Percentiles rank a stretch among this genome's conserved stretches.
Evolutionary conservation across 768 basidiomycete species (phyloP).

Genomic region (Lyophyllum atratum): DNA sequence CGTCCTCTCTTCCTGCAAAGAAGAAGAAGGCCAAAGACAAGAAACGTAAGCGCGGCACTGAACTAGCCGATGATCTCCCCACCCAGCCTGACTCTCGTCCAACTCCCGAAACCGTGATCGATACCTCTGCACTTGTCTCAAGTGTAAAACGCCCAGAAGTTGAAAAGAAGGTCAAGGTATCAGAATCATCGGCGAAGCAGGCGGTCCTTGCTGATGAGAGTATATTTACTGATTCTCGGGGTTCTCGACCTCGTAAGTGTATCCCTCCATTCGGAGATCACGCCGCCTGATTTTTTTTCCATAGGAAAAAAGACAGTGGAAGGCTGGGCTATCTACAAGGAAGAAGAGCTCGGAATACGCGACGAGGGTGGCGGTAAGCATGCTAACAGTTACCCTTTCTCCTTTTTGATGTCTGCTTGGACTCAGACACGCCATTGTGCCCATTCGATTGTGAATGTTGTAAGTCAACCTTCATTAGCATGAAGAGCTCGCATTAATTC

Average conservation of each 20-base stretch:
- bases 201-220: slow-evolving; percentile 39
- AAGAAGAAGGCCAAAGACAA: slow-evolving; percentile 49
- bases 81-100: slow-evolving; percentile 36
- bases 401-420: slow-evolving; percentile 24
- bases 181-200: slow-evolving; percentile 23
- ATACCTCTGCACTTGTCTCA: slow-evolving; percentile 49
- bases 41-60: slow-evolving; percentile 29
- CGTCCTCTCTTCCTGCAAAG: slow-evolving; percentile 37
- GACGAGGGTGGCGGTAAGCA: slow-evolving; percentile 71
- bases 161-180: slow-evolving; percentile 9
- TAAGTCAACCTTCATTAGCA: slow-evolving; percentile 36
- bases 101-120: slow-evolving; percentile 64
- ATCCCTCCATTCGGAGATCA: slow-evolving; percentile 2
- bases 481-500: background rate
- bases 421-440: slow-evolving; percentile 76
- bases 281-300: slow-evolving; percentile 13
- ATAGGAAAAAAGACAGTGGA: slow-evolving; percentile 81
- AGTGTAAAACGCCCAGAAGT: slow-evolving; percentile 41
- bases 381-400: slow-evolving; percentile 5
- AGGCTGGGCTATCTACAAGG: slow-evolving; percentile 79
- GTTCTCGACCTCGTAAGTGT: slow-evolving; percentile 65
- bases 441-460: slow-evolving; percentile 92
- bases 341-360: slow-evolving; percentile 76
- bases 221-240: slow-evolving; percentile 75
- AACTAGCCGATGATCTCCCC: slow-evolving; percentile 12